phyloP scores from a whole-genome alignment of 495 filamentous ascomycete genomes.

The Penicillium herquei region DNA sequence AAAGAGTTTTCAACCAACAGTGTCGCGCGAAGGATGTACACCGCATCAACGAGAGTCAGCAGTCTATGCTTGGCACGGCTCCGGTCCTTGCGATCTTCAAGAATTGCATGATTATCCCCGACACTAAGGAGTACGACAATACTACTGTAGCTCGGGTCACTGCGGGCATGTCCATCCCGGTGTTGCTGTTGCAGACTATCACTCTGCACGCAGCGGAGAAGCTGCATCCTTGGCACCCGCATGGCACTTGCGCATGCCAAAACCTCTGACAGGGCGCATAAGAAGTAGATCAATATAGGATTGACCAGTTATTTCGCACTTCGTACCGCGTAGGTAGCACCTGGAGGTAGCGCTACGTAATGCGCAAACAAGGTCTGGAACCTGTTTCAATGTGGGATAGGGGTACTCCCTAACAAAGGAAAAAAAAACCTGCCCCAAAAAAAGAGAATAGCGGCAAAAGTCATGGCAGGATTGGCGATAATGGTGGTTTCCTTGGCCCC shows the following conservation, averaged over 20 bases:
- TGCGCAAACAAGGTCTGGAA: background rate
- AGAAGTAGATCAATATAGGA: background rate
- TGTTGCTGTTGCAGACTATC: background rate
- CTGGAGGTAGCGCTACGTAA: too few species aligned
- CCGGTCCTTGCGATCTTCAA: constrained; percentile 4
- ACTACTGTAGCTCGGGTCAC: background rate
- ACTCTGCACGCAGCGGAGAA: background rate
- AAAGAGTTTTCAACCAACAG: constrained; percentile 11
- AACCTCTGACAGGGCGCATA: constrained; percentile 10
- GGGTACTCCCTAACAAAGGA: background rate
- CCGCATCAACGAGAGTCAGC: constrained; percentile 17
- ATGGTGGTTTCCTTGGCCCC: constrained; percentile 12
- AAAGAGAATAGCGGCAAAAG: constrained; percentile 2
- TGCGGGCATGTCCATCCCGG: background rate
- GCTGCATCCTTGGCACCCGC: background rate
- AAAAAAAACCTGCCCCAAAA: constrained; percentile 3
- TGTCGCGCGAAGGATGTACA: constrained; percentile 9
- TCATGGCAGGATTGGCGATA: constrained; percentile 17
- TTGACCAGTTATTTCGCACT: too few species aligned
- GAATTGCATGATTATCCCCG: background rate
- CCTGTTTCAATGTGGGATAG: constrained; percentile 3
- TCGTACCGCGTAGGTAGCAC: too few species aligned
- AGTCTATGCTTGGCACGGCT: constrained; percentile 6
- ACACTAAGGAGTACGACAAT: background rate
- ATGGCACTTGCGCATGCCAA: constrained; percentile 1